Percentiles rank a stretch among this genome's conserved stretches.
phyloP scores from a whole-genome alignment of 306 rosid genomes.

The Bauhinia variegata region DNA sequence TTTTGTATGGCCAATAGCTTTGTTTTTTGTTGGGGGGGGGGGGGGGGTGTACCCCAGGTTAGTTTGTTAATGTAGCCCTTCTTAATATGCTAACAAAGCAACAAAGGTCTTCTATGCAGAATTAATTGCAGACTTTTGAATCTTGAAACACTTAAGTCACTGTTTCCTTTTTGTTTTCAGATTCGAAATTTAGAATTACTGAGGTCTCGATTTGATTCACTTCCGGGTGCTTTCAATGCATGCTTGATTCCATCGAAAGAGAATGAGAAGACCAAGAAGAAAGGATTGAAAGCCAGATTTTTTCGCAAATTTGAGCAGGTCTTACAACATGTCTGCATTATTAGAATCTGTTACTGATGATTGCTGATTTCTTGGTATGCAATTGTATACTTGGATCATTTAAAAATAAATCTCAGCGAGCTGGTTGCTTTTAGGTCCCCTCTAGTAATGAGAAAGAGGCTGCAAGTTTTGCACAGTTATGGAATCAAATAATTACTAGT shows the following conservation, averaged over 20 bases:
- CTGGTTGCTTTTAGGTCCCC: constrained; percentile 55
- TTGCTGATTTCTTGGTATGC: constrained; percentile 15
- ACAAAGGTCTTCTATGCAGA: constrained; percentile 27
- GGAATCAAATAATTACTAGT: constrained; percentile 87
- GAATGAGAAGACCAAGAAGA: constrained; percentile 53
- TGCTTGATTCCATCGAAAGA: constrained; percentile 71
- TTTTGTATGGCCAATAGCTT: too few relatives aligned
- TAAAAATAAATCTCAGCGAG: constrained; percentile 19
- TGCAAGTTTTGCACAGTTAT: constrained; percentile 90
- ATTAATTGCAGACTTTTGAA: constrained; percentile 28
- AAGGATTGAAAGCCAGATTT: constrained; percentile 66
- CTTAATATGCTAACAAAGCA: constrained; percentile 21
- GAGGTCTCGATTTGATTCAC: constrained; percentile 80
- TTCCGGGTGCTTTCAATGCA: constrained; percentile 89
- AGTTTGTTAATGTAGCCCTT: neutral
- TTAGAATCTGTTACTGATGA: constrained; percentile 4
- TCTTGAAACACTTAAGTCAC: constrained; percentile 26
- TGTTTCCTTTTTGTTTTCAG: constrained; percentile 53
- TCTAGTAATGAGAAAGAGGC: constrained; percentile 66
- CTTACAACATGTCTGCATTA: constrained; percentile 37
- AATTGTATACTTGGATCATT: neutral
- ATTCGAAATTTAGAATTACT: constrained; percentile 86
- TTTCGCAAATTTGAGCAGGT: constrained; percentile 82
- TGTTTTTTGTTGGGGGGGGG: too few relatives aligned
- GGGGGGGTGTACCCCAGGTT: too few relatives aligned